Percentiles rank a stretch among this genome's conserved stretches.
Evolutionary conservation across 805 yeast genomes (phyloP).

Genomic region (Candida ascalaphidarum): DNA sequence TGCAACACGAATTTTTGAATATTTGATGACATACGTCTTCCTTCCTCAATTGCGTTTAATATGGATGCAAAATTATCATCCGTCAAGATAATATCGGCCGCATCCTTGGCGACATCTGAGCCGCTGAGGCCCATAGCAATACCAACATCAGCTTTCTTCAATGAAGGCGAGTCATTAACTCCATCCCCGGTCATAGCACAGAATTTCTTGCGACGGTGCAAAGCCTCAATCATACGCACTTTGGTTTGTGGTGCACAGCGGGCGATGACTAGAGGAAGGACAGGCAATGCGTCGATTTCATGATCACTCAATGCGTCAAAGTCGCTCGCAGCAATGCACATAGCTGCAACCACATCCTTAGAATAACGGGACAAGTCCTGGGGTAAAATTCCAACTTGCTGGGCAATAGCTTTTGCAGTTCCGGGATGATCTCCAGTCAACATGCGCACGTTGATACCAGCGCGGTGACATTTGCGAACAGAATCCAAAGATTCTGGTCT

Average conservation of each 20-base stretch:
- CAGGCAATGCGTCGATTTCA: slow-evolving; percentile 53
- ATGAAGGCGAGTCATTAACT: slow-evolving; percentile 19
- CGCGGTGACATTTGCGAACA: slow-evolving; percentile 11
- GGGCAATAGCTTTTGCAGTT: slow-evolving; percentile 13
- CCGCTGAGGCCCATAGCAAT: slow-evolving; percentile 22
- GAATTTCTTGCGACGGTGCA: slow-evolving; percentile 36
- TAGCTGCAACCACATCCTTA: slow-evolving; percentile 8
- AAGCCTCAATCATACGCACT: slow-evolving; percentile 74
- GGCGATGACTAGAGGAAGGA: slow-evolving; percentile 70
- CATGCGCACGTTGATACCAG: slow-evolving; percentile 13
- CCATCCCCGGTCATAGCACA: slow-evolving; percentile 67
- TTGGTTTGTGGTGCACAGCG: slow-evolving; percentile 80
- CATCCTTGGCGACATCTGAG: slow-evolving; percentile 20
- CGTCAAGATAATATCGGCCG: slow-evolving; percentile 17
- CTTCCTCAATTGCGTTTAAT: slow-evolving; percentile 19
- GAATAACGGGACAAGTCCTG: slow-evolving; percentile 11
- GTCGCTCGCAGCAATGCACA: slow-evolving; percentile 71
- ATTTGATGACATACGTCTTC: slow-evolving; percentile 13
- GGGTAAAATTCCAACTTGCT: slow-evolving; percentile 12
- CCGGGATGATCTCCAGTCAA: slow-evolving; percentile 13
- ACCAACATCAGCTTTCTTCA: slow-evolving; percentile 19
- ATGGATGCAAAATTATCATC: slow-evolving; percentile 20
- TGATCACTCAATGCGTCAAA: slow-evolving; percentile 58
- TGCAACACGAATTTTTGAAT: slow-evolving; percentile 13
- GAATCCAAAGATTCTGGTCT: slow-evolving; percentile 10